phyloP scores from a whole-genome alignment of 257 asterid genomes.

The Gentiana dahurica region DNA sequence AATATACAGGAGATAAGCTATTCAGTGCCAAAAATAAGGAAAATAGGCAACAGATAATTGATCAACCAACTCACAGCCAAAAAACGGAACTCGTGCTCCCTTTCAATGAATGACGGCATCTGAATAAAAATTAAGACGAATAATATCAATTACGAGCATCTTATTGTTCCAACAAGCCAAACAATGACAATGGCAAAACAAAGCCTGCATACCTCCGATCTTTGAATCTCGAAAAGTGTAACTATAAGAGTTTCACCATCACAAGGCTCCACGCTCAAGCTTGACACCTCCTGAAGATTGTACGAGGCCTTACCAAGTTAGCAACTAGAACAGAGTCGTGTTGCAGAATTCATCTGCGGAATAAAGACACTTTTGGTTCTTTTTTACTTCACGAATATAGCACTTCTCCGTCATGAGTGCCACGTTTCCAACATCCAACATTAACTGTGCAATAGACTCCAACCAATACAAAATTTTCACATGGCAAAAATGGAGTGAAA shows the following conservation, averaged over 20 bases:
- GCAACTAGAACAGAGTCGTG: too few relatives aligned
- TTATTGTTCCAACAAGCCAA: background rate
- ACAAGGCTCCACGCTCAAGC: conserved; percentile 91
- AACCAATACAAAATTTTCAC: too few relatives aligned
- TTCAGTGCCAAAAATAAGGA: background rate
- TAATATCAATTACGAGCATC: conserved; percentile 8
- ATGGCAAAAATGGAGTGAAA: too few relatives aligned
- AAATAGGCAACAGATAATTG: conserved; percentile 4
- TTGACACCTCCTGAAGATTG: conserved; percentile 71
- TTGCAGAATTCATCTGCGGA: too few relatives aligned
- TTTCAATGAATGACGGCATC: conserved; percentile 84
- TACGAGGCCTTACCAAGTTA: background rate
- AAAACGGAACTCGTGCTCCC: conserved; percentile 96
- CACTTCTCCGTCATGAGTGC: too few relatives aligned
- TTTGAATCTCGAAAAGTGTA: conserved; percentile 75
- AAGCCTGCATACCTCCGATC: conserved; percentile 59
- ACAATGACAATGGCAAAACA: background rate
- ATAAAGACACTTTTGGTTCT: too few relatives aligned
- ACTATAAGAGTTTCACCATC: conserved; percentile 66
- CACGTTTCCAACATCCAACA: too few relatives aligned
- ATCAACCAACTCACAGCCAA: conserved; percentile 57
- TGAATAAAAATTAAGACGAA: conserved; percentile 26
- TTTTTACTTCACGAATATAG: too few relatives aligned
- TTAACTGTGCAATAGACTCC: too few relatives aligned
- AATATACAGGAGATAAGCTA: background rate